Percentiles rank a stretch among this genome's conserved stretches.
Evolutionary conservation across 1,284 basidiomycete species (phyloP).

Genomic region (Volvariella volvacea): DNA sequence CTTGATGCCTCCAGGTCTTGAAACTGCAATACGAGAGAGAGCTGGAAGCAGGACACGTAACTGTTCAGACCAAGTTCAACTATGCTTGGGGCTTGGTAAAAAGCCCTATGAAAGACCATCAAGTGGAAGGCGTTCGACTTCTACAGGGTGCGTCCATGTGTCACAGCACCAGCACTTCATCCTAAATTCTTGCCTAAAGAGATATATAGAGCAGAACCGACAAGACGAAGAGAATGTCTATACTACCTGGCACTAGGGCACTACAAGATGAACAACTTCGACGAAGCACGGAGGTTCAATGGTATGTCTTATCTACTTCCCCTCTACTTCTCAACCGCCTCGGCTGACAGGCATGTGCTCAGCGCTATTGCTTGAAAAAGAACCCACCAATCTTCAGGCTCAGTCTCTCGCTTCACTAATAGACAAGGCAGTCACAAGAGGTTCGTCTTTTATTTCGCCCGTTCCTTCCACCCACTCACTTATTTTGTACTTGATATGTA

Average conservation of each 20-base stretch:
- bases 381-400: conserved; percentile 92
- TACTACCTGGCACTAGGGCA: conserved; percentile 97
- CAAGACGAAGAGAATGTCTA: conserved; percentile 88
- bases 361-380: conserved; percentile 89
- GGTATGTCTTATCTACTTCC: conserved; percentile 46
- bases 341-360: conserved; percentile 1
- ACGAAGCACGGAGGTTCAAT: conserved; percentile 91
- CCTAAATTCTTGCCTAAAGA: conserved; percentile 42
- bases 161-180: conserved; percentile 3
- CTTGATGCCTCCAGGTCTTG: conserved; percentile 53
- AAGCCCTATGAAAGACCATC: conserved; percentile 75
- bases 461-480: conserved; percentile 2
- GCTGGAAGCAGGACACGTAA: conserved; percentile 77
- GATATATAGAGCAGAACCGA: conserved; percentile 86
- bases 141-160: conserved; percentile 67
- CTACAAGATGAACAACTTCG: conserved; percentile 96
- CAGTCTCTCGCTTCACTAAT: conserved; percentile 82
- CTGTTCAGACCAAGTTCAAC: conserved; percentile 97
- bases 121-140: conserved; percentile 86
- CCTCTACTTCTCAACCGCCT: background rate
- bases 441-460: conserved; percentile 33
- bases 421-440: conserved; percentile 82
- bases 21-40: conserved; percentile 87
- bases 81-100: conserved; percentile 96
- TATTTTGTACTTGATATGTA: conserved; percentile 22